phyloP scores from a whole-genome alignment of 2,329 filamentous ascomycete genomes.

The Ceratocystiopsis minuta region DNA sequence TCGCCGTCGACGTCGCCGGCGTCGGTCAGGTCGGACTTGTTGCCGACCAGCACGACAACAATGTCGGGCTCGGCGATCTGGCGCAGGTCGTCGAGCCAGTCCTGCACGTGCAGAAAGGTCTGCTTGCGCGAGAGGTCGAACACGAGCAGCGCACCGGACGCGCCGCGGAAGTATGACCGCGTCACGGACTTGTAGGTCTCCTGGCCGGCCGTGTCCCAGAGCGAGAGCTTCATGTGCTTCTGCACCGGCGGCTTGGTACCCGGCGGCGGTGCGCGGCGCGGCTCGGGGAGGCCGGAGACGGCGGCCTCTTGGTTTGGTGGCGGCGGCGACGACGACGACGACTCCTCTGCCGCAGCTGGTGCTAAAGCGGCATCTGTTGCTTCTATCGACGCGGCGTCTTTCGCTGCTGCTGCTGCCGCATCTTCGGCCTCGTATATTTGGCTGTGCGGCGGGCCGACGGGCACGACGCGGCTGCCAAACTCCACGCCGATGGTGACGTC shows the following conservation, averaged over 20 bases:
- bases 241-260: constrained; percentile 20
- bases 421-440: constrained; percentile 13
- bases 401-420: constrained; percentile 9
- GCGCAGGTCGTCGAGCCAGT: constrained; percentile 85
- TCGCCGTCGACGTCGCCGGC: constrained; percentile 18
- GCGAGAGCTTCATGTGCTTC: constrained; percentile 77
- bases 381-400: constrained; percentile 4
- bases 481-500: constrained; percentile 96
- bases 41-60: constrained; percentile 84
- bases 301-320: background rate
- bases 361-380: constrained; percentile 5
- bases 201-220: constrained; percentile 94
- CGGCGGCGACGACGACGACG: too few relatives aligned
- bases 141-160: constrained; percentile 56
- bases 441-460: constrained; percentile 68
- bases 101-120: constrained; percentile 75
- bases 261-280: constrained; percentile 15
- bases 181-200: constrained; percentile 97
- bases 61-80: constrained; percentile 94
- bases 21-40: constrained; percentile 68
- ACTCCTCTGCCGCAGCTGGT: too few relatives aligned
- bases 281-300: constrained; percentile 30
- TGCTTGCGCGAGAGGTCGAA: constrained; percentile 80
- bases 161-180: constrained; percentile 77
- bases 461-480: constrained; percentile 83